Evolutionary conservation across 306 rosid species (phyloP), one percentile per base, ranked within the genome.

Genomic region (Vigna radiata): DNA sequence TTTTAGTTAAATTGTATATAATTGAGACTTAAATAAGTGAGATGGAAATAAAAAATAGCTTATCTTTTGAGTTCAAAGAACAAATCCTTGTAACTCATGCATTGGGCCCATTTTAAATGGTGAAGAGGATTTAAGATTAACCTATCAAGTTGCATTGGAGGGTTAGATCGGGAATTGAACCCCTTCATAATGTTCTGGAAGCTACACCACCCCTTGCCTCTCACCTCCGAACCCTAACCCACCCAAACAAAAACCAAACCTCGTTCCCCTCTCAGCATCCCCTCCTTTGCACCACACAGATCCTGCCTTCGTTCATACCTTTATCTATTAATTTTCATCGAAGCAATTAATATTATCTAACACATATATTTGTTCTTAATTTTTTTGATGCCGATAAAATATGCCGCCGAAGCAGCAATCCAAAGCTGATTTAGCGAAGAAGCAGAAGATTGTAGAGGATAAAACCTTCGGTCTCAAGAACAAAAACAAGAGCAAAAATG

Each of bases 401-500:
- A 94, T 94, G 98, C 98, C 97, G 73, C 98, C 98, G 2, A 94
- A 91, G 85, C 97, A 87, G 82, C 89, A 84, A 78, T 78, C 94
- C 0, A 94, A 91, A 75, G 77, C 90, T 73, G 98, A 94, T 60
- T 0, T 87, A 83, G 97, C 98, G 59, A 94, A 94, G 96, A 94
- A 94, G 89, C 97, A 91, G 96, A 94, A 91, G 86, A 33, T 90
- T 58, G 96, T 91, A 29, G 98, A 94, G 85, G 98, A 94, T 88
- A 94, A 94, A 88, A 94, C 98, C 52, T 94, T 94, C 74, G 97
- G 97, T 16, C 94, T 94, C 44, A 94, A 94, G 83, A 91, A 94
- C 90, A 94, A 94, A 66, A 94, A 90, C 88, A 94, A 94, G 81
- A 90, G 98, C 81, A 94, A 94, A 68, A 86, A 75, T 64, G 96